phyloP scores from a whole-genome alignment of 108 stramenopile species.

The Cyclostephanos tholiformis region DNA sequence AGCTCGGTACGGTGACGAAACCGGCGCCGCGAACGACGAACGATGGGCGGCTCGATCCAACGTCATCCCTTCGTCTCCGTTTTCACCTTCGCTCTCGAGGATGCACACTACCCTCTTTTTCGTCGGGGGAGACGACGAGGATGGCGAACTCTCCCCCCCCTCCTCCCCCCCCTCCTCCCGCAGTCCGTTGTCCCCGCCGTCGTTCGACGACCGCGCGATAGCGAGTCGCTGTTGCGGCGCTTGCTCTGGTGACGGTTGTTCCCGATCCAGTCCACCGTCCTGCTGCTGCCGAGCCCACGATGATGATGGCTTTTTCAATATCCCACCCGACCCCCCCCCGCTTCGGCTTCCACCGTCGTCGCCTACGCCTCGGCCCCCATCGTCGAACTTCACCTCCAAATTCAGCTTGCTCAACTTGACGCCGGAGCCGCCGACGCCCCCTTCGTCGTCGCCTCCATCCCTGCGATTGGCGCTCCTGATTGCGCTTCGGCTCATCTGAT shows the following conservation, averaged over 20 bases:
- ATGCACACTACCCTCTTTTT: conserved; percentile 19
- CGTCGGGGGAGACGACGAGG: not conserved
- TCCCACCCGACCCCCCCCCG: not conserved
- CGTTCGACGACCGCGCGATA: conserved; percentile 1
- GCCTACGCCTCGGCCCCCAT: not conserved
- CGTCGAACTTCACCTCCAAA: conserved; percentile 32
- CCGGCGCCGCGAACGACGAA: not conserved
- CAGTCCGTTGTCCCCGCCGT: not conserved
- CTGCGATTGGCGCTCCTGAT: conserved; percentile 17
- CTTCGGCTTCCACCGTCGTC: not conserved
- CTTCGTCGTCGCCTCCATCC: not conserved
- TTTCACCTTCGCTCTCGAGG: not conserved
- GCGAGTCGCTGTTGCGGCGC: not conserved
- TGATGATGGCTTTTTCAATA: not conserved
- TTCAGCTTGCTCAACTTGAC: conserved; percentile 20
- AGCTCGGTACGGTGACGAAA: not conserved
- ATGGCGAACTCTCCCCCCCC: too few relatives aligned
- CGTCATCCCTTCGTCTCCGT: not conserved
- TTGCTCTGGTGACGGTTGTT: not conserved
- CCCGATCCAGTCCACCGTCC: not conserved
- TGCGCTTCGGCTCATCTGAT: conserved; percentile 36
- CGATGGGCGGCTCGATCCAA: not conserved
- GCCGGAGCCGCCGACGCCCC: conserved; percentile 2
- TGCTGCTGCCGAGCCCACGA: not conserved
- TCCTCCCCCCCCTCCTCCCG: not conserved